Conservation (phyloP, 306 rosid species). For the Fragaria ananassa region DNA sequence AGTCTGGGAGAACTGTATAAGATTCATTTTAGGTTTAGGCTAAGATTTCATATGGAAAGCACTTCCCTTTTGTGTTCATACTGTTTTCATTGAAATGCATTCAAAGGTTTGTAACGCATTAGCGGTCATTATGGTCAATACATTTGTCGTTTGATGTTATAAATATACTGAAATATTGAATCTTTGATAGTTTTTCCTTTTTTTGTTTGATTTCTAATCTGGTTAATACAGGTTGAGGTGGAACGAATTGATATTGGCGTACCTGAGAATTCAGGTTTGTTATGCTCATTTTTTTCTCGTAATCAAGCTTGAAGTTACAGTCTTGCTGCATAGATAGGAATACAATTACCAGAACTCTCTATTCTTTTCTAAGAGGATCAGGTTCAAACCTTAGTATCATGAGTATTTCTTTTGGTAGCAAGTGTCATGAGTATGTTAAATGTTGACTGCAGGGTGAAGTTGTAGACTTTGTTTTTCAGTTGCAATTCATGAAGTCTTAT, state of each 20-base stretch:
- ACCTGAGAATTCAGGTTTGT: conserved; percentile 61
- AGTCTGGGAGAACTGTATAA: background rate
- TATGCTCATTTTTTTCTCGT: background rate
- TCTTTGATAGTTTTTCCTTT: background rate
- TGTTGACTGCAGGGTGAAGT: background rate
- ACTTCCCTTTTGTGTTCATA: background rate
- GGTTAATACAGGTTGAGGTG: conserved; percentile 73
- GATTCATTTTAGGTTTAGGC: background rate
- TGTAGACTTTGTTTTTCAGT: conserved; percentile 3
- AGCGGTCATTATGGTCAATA: background rate
- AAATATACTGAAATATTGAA: background rate
- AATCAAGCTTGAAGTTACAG: conserved; percentile 4
- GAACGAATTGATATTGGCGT: conserved; percentile 80
- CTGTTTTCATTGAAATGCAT: no score
- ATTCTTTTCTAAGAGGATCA: background rate
- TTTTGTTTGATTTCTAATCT: background rate
- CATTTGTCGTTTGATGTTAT: background rate
- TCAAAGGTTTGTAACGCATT: background rate
- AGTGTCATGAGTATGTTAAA: background rate
- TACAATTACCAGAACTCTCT: background rate
- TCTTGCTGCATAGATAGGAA: background rate
- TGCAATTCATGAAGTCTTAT: background rate
- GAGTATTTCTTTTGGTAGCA: no score
- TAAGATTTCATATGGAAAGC: background rate
- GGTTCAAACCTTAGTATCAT: background rate